Evolutionary conservation across 2,329 filamentous ascomycete species (phyloP), one percentile per base, ranked within the genome.

Genomic region (Westerdykella ornata): DNA sequence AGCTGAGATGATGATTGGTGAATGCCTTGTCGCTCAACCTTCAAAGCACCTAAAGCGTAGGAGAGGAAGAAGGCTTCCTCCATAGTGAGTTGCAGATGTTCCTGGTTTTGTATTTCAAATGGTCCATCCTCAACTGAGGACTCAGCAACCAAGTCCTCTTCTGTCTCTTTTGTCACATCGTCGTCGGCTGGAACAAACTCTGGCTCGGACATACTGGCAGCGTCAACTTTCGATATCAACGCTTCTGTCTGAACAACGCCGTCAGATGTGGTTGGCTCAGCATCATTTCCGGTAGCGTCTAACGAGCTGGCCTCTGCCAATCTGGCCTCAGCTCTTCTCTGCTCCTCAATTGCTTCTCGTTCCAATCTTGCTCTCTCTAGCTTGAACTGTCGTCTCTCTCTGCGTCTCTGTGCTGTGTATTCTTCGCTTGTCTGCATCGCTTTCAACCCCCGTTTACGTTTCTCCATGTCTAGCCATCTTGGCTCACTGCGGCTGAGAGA

Each of bases 401-500:
- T 80, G 57, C 92, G 78, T 45, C 92, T 75, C 53, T 81, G 76
- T 29, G 77, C 75, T 2, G 90, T 98, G 39, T 81, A 72, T 46
- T 94, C 82, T 68, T 96, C 90, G 52, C 84, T 89, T 33, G 92
- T 92, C 49, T 80, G 75, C 17, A 70, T 72, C 22, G 78, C 76
- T 18, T 81, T 69, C 13, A 81, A 66, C 9, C 85, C 85, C 44
- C 75, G 75, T 38, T 83, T 77, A 19, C 83, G 81, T 64, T 86
- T 84, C 66, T 95, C 88, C 48, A 85, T 76, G 49, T 85, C 85
- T 38, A 95, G 67, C 92, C 92, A 98, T 53, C 82, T 92, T 3
- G 90, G 90, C 64, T 98, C 90, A 72, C 89, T 96, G 55, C 94
- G 81, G 70, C 89, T 96, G 44, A 97, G 72, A 54, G 74, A 90